phyloP scores from a whole-genome alignment of 2,329 filamentous ascomycete genomes.

The Geosmithia putterillii region DNA sequence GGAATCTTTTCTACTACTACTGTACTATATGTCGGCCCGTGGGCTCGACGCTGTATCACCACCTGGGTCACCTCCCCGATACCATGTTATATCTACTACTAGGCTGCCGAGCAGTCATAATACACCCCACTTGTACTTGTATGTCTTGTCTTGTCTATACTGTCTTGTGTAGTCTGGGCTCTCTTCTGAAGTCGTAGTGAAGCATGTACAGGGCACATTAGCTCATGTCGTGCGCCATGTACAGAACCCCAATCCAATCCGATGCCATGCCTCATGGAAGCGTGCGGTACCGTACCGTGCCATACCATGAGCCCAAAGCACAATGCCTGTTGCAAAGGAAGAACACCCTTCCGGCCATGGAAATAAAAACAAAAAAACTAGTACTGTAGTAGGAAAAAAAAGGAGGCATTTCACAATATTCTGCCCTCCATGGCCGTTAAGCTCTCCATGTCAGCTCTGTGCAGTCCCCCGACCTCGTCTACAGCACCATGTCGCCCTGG shows the following conservation, averaged over 20 bases:
- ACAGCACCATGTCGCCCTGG: constrained; percentile 61
- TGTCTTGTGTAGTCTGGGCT: too few relatives aligned
- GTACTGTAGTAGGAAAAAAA: neutral
- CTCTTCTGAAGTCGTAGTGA: too few relatives aligned
- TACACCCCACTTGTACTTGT: neutral
- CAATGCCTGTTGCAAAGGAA: neutral
- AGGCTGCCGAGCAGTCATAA: neutral
- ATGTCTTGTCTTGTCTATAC: neutral
- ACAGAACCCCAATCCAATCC: neutral
- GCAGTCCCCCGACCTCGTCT: constrained; percentile 5
- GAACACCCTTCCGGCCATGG: neutral
- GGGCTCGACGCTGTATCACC: too few relatives aligned
- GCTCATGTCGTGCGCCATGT: neutral
- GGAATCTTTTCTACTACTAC: too few relatives aligned
- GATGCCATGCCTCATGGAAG: too few relatives aligned
- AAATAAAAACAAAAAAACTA: neutral
- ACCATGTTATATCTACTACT: neutral
- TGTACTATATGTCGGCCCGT: too few relatives aligned
- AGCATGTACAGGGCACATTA: neutral
- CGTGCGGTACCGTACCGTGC: too few relatives aligned
- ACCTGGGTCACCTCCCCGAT: too few relatives aligned
- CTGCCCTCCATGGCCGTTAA: constrained; percentile 26
- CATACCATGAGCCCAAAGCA: too few relatives aligned
- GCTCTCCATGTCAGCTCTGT: too few relatives aligned
- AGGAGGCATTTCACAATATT: constrained; percentile 52